Percentiles rank a stretch among this genome's conserved stretches.
Conservation (phyloP, 1,139 yeast genomes). For the Lodderomyces jiufengensis region DNA sequence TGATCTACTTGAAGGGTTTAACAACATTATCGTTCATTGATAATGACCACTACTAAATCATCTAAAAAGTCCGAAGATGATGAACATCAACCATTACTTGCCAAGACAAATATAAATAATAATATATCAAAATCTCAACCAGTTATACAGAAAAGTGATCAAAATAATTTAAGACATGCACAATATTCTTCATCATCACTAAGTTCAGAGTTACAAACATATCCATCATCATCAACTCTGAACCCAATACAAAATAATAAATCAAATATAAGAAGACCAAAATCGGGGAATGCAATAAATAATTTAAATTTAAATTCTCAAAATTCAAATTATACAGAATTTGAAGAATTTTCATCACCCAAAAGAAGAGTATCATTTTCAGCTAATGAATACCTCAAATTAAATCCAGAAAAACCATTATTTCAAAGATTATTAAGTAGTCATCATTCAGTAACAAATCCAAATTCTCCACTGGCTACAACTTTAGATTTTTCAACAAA, state of each 20-base stretch:
- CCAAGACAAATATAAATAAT: background rate
- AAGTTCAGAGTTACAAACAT: background rate
- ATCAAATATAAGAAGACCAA: slow-evolving; percentile 1
- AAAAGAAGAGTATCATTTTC: slow-evolving; percentile 12
- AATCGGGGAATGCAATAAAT: background rate
- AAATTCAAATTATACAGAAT: slow-evolving; percentile 6
- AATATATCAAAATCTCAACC: too few species aligned
- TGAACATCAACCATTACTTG: slow-evolving; percentile 8
- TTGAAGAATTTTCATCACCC: slow-evolving; percentile 7
- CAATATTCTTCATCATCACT: slow-evolving; percentile 6
- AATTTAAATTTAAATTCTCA: background rate
- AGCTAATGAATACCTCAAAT: slow-evolving; percentile 10
- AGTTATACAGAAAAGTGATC: background rate
- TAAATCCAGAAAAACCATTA: slow-evolving; percentile 19
- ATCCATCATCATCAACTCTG: slow-evolving; percentile 1
- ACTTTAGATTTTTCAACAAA: slow-evolving; percentile 6
- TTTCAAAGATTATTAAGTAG: slow-evolving; percentile 27
- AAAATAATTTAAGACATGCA: slow-evolving; percentile 5
- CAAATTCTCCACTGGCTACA: slow-evolving; percentile 16
- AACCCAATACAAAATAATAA: slow-evolving; percentile 1
- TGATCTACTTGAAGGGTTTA: too few species aligned
- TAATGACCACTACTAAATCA: too few species aligned
- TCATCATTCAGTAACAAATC: slow-evolving; percentile 32
- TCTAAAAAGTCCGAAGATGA: background rate
- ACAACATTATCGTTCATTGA: too few species aligned